These are phyloP conservation scores for Alternaria dauci DNA, from an alignment of 2,329 filamentous ascomycete species.

Conservation along the genomic window DNA sequence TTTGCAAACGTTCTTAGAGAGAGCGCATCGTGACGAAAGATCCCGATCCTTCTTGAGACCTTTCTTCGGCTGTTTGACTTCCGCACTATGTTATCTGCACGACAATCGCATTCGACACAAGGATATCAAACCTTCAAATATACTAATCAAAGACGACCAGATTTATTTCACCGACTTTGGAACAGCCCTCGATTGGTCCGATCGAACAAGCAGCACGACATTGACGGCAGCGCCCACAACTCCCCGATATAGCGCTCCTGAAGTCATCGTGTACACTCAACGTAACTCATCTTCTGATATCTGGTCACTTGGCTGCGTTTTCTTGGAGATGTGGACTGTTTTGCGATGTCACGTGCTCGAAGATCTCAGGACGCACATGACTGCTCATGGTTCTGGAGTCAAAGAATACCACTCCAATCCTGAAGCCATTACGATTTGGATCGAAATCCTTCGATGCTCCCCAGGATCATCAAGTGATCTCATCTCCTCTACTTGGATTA, in stretches of 20 bases:
- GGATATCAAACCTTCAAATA: conserved; percentile 29
- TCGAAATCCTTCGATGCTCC: too few species aligned
- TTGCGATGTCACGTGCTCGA: too few species aligned
- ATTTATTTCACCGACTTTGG: conserved; percentile 36
- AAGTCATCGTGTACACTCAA: conserved; percentile 19
- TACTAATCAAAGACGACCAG: conserved; percentile 20
- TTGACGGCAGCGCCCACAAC: conserved; percentile 20
- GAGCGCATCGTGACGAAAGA: neutral
- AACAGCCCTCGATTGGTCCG: conserved; percentile 22
- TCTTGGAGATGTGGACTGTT: conserved; percentile 30
- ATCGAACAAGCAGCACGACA: conserved; percentile 23
- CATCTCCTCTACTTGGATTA: too few species aligned
- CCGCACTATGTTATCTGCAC: conserved; percentile 23
- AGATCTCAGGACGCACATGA: too few species aligned
- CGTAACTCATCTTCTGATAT: conserved; percentile 33
- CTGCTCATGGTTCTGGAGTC: too few species aligned
- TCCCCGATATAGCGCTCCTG: conserved; percentile 30
- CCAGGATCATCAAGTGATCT: too few species aligned
- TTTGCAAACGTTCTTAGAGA: conserved; percentile 26
- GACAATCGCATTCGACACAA: conserved; percentile 25
- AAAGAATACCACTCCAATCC: too few species aligned
- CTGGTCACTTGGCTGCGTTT: conserved; percentile 34
- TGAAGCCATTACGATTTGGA: too few species aligned
- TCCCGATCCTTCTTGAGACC: conserved; percentile 16
- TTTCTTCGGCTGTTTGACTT: conserved; percentile 25